Conservation (phyloP, 768 basidiomycete genomes). For the Kwoniella sp. region DNA sequence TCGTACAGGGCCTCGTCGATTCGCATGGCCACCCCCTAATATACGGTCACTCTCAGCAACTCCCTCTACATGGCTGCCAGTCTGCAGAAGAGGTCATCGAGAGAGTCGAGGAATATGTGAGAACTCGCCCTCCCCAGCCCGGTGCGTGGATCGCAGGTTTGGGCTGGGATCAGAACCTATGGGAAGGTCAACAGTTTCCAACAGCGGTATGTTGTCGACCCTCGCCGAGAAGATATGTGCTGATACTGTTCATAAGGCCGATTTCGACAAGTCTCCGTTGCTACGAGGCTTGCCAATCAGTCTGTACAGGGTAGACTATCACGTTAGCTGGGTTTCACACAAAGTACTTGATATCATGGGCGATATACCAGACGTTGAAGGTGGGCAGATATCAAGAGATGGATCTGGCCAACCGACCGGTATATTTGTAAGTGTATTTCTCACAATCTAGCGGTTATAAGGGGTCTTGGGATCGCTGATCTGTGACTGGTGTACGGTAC, state of each 20-base stretch:
- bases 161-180: constrained; percentile 88
- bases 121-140: constrained; percentile 15
- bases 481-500: too few species aligned
- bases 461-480: background rate
- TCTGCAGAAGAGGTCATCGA: constrained; percentile 35
- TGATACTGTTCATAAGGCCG: constrained; percentile 59
- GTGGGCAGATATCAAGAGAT: constrained; percentile 75
- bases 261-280: constrained; percentile 70
- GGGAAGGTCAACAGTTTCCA: constrained; percentile 69
- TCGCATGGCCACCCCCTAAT: constrained; percentile 51
- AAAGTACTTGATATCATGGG: constrained; percentile 65
- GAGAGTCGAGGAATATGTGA: constrained; percentile 43
- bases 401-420: constrained; percentile 70
- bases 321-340: constrained; percentile 83
- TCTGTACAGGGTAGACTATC: constrained; percentile 75
- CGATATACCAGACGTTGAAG: constrained; percentile 67
- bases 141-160: constrained; percentile 74
- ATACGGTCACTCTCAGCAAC: constrained; percentile 48
- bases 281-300: constrained; percentile 72
- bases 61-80: constrained; percentile 40
- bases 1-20: constrained; percentile 47
- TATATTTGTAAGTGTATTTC: constrained; percentile 46
- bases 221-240: background rate
- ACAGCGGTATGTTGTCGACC: constrained; percentile 63
- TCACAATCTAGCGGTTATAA: background rate